phyloP scores from a whole-genome alignment of 257 asterid genomes.

The Plantago major region DNA sequence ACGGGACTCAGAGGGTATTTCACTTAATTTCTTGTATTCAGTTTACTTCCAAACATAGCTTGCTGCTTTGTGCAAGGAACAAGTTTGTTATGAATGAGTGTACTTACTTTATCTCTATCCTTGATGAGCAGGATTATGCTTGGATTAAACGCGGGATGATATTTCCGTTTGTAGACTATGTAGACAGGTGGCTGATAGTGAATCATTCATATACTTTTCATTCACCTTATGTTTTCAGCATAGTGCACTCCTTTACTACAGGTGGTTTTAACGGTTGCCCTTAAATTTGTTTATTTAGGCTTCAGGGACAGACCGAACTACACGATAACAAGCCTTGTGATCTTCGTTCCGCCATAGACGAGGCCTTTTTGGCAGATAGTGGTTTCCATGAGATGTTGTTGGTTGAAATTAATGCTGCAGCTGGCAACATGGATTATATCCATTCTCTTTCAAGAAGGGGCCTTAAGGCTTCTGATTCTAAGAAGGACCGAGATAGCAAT shows the following conservation, averaged over 20 bases:
- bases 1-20: slow-evolving; percentile 93
- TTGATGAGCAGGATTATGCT: slow-evolving; percentile 82
- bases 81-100: slow-evolving; percentile 8
- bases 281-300: slow-evolving; percentile 52
- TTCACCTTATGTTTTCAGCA: background rate
- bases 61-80: slow-evolving; percentile 5
- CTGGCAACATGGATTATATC: slow-evolving; percentile 72
- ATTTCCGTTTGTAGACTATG: slow-evolving; percentile 83
- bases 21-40: slow-evolving; percentile 1
- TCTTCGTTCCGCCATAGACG: slow-evolving; percentile 91
- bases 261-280: slow-evolving; percentile 20
- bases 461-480: slow-evolving; percentile 54
- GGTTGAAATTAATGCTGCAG: slow-evolving; percentile 88
- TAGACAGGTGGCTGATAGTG: slow-evolving; percentile 64
- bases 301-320: slow-evolving; percentile 90
- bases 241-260: slow-evolving; percentile 6
- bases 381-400: slow-evolving; percentile 89
- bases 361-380: slow-evolving; percentile 86
- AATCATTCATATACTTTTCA: slow-evolving; percentile 10
- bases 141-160: slow-evolving; percentile 88
- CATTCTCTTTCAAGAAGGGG: slow-evolving; percentile 66
- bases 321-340: slow-evolving; percentile 70
- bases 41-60: too few relatives aligned
- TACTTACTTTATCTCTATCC: slow-evolving; percentile 25
- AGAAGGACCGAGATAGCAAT: slow-evolving; percentile 52